These are phyloP conservation scores for Clitoria ternatea DNA, from an alignment of 306 rosid species.

Conservation along the genomic window DNA sequence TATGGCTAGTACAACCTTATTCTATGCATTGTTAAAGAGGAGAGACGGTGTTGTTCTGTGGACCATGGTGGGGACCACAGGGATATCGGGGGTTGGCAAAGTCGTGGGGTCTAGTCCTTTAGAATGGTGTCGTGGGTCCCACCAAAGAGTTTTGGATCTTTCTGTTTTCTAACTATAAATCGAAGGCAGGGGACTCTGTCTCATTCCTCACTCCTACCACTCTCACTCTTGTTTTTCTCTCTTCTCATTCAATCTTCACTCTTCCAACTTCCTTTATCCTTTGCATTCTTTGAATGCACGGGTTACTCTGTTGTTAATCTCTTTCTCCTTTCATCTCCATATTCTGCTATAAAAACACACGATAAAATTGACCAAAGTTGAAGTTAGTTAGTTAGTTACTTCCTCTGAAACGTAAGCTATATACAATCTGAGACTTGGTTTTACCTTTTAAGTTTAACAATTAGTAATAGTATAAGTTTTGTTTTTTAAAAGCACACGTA, in stretches of 20 bases:
- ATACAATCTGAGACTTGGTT: background rate
- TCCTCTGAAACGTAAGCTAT: background rate
- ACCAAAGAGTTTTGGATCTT: conserved; percentile 20
- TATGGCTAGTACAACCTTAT: background rate
- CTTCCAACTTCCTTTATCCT: background rate
- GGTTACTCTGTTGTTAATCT: too few relatives aligned
- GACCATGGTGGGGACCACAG: conserved; percentile 17
- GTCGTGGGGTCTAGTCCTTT: background rate
- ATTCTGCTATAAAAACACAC: background rate
- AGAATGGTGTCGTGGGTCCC: conserved; percentile 27
- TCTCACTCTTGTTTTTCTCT: background rate
- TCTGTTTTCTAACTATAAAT: conserved; percentile 51
- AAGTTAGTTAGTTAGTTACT: background rate
- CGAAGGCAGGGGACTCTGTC: conserved; percentile 27
- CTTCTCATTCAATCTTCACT: background rate
- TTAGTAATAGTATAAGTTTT: background rate
- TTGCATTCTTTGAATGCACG: too few relatives aligned
- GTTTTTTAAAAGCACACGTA: background rate
- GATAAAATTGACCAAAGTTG: background rate
- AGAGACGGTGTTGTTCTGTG: background rate
- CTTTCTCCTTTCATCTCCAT: background rate
- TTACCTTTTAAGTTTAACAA: background rate
- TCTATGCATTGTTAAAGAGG: background rate
- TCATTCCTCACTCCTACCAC: background rate
- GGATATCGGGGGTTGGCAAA: conserved; percentile 17